Evolutionary conservation across 441 rosid species (phyloP).

Genomic region (Dalechampia spathulata): DNA sequence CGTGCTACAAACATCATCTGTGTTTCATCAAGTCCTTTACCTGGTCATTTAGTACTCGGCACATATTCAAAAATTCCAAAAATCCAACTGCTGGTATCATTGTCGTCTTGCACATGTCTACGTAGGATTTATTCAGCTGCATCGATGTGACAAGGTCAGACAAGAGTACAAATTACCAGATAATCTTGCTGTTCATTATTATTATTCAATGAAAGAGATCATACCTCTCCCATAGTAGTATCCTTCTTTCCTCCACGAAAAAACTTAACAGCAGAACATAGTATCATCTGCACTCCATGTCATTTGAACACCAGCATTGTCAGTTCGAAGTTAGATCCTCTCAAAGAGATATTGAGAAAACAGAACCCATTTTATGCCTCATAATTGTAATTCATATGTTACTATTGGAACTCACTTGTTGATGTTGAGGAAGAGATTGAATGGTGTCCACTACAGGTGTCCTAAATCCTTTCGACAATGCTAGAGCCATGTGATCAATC

Average conservation of each 20-base stretch:
- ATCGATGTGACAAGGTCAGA: constrained; percentile 14
- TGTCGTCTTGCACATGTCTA: constrained; percentile 58
- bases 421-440: constrained; percentile 93
- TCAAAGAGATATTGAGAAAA: background rate
- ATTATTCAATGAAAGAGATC: constrained; percentile 4
- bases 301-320: background rate
- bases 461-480: constrained; percentile 71
- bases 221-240: constrained; percentile 58
- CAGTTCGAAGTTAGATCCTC: too few relatives aligned
- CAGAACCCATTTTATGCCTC: background rate
- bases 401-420: constrained; percentile 52
- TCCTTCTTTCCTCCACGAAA: constrained; percentile 84
- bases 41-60: constrained; percentile 79
- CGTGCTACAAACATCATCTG: background rate
- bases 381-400: background rate
- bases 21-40: constrained; percentile 21
- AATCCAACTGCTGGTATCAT: constrained; percentile 64
- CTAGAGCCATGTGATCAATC: constrained; percentile 78
- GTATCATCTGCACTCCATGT: constrained; percentile 45
- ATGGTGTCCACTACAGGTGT: constrained; percentile 78
- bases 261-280: constrained; percentile 72
- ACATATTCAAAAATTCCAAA: constrained; percentile 63
- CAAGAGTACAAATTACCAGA: constrained; percentile 5
- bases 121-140: constrained; percentile 71
- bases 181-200: background rate